phyloP scores from a whole-genome alignment of 106 monocot species.

The Vanilla planifolia region DNA sequence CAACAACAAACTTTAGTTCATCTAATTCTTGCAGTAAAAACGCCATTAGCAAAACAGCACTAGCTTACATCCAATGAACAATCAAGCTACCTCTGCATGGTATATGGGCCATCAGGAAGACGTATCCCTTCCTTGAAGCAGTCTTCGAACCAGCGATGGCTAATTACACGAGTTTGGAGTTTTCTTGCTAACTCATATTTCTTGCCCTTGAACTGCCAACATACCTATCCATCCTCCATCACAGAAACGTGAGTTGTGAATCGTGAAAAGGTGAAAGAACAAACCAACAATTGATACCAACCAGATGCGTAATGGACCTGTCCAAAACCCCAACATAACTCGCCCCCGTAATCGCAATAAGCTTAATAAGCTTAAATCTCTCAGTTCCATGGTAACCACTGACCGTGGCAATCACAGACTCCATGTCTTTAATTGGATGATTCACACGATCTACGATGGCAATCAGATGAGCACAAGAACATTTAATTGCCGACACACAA shows the following conservation, averaged over 20 bases:
- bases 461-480: not conserved
- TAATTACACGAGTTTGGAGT: slow-evolving; percentile 49
- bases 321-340: slow-evolving; percentile 73
- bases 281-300: slow-evolving; percentile 14
- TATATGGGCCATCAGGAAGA: slow-evolving; percentile 66
- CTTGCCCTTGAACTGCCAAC: slow-evolving; percentile 81
- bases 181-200: slow-evolving; percentile 63
- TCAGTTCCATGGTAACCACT: slow-evolving; percentile 86
- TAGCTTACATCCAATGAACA: slow-evolving; percentile 1
- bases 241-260: not conserved
- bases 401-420: slow-evolving; percentile 66
- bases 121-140: slow-evolving; percentile 76
- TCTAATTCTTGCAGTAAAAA: not conserved
- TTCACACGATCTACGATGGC: not conserved
- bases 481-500: not conserved
- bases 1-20: not conserved
- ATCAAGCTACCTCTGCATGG: slow-evolving; percentile 50
- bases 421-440: slow-evolving; percentile 51
- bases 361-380: slow-evolving; percentile 80
- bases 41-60: not conserved
- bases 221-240: slow-evolving; percentile 42
- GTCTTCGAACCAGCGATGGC: slow-evolving; percentile 87
- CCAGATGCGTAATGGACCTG: slow-evolving; percentile 85
- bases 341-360: slow-evolving; percentile 69
- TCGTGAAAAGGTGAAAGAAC: not conserved